Evolutionary conservation across 2,329 filamentous ascomycete genomes (phyloP).

Genomic region (Juglanconis juglandina): DNA sequence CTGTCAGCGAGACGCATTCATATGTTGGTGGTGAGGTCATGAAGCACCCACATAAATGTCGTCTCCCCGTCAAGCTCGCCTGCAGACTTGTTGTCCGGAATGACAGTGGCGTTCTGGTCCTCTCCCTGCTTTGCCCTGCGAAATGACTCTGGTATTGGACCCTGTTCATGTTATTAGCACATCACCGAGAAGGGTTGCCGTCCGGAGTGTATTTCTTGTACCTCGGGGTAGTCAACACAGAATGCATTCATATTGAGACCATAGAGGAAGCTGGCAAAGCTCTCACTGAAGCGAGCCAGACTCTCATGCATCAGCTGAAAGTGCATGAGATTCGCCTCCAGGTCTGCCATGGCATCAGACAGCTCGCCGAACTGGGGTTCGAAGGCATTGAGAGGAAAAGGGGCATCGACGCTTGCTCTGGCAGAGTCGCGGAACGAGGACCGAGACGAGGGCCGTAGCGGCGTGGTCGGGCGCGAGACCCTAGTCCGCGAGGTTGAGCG

Average conservation of each 20-base stretch:
- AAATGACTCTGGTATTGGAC: conserved; percentile 81
- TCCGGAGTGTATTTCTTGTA: conserved; percentile 32
- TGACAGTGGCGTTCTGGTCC: conserved; percentile 33
- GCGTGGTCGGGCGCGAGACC: conserved; percentile 81
- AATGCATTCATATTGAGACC: conserved; percentile 99
- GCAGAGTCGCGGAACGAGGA: conserved; percentile 81
- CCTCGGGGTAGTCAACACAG: conserved; percentile 96
- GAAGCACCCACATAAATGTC: conserved; percentile 71
- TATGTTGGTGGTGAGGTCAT: conserved; percentile 11
- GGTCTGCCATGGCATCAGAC: conserved; percentile 87
- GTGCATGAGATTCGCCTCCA: conserved; percentile 97
- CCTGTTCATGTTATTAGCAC: conserved; percentile 44
- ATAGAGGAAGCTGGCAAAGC: conserved; percentile 92
- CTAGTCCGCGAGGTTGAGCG: conserved; percentile 60
- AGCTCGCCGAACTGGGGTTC: conserved; percentile 92
- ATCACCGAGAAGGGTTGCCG: neutral
- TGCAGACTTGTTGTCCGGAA: conserved; percentile 27
- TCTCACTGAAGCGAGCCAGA: conserved; percentile 87
- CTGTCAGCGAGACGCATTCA: too few relatives aligned
- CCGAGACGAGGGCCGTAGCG: conserved; percentile 83
- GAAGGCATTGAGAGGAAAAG: conserved; percentile 73
- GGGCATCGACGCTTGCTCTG: conserved; percentile 50
- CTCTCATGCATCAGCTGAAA: conserved; percentile 97
- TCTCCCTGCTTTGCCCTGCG: conserved; percentile 59
- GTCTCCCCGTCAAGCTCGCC: conserved; percentile 60